Evolutionary conservation across 2,329 filamentous ascomycete species (phyloP), one percentile per base, ranked within the genome.

Genomic region (Rosellinia necatrix): DNA sequence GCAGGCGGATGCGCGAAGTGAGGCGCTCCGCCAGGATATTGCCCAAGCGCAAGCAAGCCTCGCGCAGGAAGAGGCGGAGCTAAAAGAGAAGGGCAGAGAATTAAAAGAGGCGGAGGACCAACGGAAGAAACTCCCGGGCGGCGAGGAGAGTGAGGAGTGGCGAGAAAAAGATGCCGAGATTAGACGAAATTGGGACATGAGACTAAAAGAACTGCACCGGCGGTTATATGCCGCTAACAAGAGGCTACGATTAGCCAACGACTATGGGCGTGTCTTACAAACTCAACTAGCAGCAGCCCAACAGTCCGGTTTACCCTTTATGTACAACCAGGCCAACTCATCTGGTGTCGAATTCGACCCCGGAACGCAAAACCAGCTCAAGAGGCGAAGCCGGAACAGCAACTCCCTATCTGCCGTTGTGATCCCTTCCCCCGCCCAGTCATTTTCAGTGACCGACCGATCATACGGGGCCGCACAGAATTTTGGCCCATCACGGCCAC

Each of bases 91-190:
- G 65, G 82, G 85, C n/a, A 77, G 78, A 21, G 83, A 88, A 61
- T 83, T 93, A 62, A 90, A 91, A 69, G 81, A 86, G 48, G 79
- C 92, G 22, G 90, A 94, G 69, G 85, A 87, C 56, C 83, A 88
- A 61, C 77, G 85, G 46, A 88, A 88, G 70, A 82, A 81, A 53
- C 78, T 85, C 10, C 81, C 83, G 2, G 85, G 81, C 13, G 82
- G 78, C n/a, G 80, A 85, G 53, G 80, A 84, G 41, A 84, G 85
- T 32, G 82, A 85, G 12, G 79, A 78, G 58, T 81, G 76, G 78
- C 76, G 77, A 49, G 76, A 81, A 49, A 75, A 74, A 50, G 79
- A 85, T 47, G 71, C 71, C 42, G 76, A 80, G 43, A 73, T 85
- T 19, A 79, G 80, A 56, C 76, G 79, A 43, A 79, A 83, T 25